Conservation (phyloP, 805 yeast genomes). For the Candida railenensis region DNA sequence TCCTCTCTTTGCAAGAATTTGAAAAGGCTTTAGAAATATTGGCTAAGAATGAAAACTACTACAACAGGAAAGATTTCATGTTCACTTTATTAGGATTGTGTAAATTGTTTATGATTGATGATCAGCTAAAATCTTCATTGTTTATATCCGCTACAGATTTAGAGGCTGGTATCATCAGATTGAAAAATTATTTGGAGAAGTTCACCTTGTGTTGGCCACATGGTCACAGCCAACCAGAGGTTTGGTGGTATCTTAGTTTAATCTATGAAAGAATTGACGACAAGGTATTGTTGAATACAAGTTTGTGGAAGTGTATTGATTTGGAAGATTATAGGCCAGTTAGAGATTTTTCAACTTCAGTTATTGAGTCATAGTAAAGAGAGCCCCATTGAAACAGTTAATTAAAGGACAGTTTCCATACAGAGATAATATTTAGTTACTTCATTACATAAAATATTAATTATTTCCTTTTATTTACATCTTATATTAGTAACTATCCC, state of each 20-base stretch:
- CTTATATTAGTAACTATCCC: no score
- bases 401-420: no score
- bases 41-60: conserved; percentile 23
- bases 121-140: conserved; percentile 25
- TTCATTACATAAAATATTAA: not conserved
- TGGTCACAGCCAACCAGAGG: conserved; percentile 49
- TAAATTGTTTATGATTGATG: conserved; percentile 46
- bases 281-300: conserved; percentile 41
- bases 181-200: conserved; percentile 45
- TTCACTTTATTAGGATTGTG: conserved; percentile 57
- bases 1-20: conserved; percentile 58
- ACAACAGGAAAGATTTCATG: conserved; percentile 38
- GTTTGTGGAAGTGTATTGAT: conserved; percentile 64
- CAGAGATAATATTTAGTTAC: not conserved
- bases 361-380: not conserved
- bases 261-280: conserved; percentile 63
- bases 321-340: conserved; percentile 64
- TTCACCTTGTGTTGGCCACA: conserved; percentile 37
- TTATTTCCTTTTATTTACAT: not conserved
- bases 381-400: no score
- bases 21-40: conserved; percentile 57
- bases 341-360: conserved; percentile 28
- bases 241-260: conserved; percentile 67
- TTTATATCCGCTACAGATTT: conserved; percentile 58
- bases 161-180: conserved; percentile 59